A percentile compares a stretch with the other conserved stretches of the same genome.
phyloP scores from a whole-genome alignment of 2,329 filamentous ascomycete genomes.

The Penicillium sp. region DNA sequence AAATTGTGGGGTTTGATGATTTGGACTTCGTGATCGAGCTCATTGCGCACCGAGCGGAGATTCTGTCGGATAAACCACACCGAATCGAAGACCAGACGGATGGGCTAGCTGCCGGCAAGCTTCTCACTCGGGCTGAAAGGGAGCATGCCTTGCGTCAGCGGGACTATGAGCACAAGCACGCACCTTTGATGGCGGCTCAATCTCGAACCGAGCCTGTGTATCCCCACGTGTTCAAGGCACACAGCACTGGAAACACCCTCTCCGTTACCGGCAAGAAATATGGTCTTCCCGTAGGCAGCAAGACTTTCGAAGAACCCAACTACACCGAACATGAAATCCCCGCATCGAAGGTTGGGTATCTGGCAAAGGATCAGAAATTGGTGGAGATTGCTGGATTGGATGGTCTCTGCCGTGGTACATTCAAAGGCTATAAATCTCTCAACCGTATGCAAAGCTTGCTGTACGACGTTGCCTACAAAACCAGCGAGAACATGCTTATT shows the following conservation, averaged over 20 bases:
- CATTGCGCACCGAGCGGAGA: slow-evolving; percentile 68
- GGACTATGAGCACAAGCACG: slow-evolving; percentile 78
- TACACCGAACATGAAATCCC: slow-evolving; percentile 90
- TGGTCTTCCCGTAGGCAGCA: slow-evolving; percentile 69
- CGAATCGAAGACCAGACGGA: slow-evolving; percentile 38
- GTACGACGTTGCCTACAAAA: slow-evolving; percentile 91
- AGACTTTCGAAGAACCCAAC: slow-evolving; percentile 64
- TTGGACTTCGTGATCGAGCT: slow-evolving; percentile 88
- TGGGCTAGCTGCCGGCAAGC: slow-evolving; percentile 47
- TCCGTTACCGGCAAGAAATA: slow-evolving; percentile 77
- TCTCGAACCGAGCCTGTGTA: slow-evolving; percentile 69
- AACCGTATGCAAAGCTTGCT: slow-evolving; percentile 98
- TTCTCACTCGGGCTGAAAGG: slow-evolving; percentile 71
- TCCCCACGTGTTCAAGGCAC: slow-evolving; percentile 84
- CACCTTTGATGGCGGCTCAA: slow-evolving; percentile 64
- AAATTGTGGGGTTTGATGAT: slow-evolving; percentile 88
- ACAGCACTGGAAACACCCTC: slow-evolving; percentile 79
- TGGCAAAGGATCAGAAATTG: slow-evolving; percentile 68
- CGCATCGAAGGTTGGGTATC: slow-evolving; percentile 68
- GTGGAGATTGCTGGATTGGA: slow-evolving; percentile 78
- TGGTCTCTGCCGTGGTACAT: slow-evolving; percentile 82
- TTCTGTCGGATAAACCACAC: slow-evolving; percentile 47
- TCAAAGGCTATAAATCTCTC: slow-evolving; percentile 85
- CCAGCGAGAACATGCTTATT: slow-evolving; percentile 97
- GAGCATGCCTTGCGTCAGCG: slow-evolving; percentile 69